Evolutionary conservation across 768 basidiomycete species (phyloP).

Genomic region (Kwoniella europaea): DNA sequence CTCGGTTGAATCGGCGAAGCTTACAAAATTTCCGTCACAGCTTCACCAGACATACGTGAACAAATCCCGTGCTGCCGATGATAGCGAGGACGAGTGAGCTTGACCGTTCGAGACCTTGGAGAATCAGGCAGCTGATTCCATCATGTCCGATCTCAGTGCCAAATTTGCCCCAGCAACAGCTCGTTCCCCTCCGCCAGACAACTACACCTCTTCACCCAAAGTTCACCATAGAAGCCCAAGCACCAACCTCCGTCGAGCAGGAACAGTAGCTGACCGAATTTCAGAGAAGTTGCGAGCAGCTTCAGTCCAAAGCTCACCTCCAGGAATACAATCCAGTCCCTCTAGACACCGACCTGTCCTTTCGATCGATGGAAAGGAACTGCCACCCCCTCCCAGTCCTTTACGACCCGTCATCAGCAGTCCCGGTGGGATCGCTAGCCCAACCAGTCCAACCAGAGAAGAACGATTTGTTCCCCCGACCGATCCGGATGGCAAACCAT

Average conservation of each 20-base stretch:
- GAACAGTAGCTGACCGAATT: slow-evolving; percentile 86
- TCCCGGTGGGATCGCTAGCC: slow-evolving; percentile 60
- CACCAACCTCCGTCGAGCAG: slow-evolving; percentile 54
- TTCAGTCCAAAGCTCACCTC: slow-evolving; percentile 28
- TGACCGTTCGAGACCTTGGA: background rate
- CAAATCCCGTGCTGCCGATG: slow-evolving; percentile 83
- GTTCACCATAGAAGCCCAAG: slow-evolving; percentile 19
- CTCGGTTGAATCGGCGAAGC: no score
- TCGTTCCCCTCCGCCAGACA: slow-evolving; percentile 61
- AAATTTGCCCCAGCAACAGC: slow-evolving; percentile 79
- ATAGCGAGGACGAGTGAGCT: slow-evolving; percentile 90
- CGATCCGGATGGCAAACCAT: slow-evolving; percentile 58
- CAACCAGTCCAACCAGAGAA: slow-evolving; percentile 69
- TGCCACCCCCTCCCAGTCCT: slow-evolving; percentile 49
- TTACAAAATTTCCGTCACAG: slow-evolving; percentile 44
- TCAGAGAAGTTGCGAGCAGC: slow-evolving; percentile 70
- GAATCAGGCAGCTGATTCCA: slow-evolving; percentile 21
- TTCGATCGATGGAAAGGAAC: slow-evolving; percentile 49
- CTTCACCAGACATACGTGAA: slow-evolving; percentile 76
- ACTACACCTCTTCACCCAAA: slow-evolving; percentile 80
- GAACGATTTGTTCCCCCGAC: slow-evolving; percentile 63
- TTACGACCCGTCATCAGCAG: slow-evolving; percentile 21
- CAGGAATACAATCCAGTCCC: slow-evolving; percentile 37
- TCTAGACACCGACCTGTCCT: slow-evolving; percentile 54
- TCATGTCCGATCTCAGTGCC: slow-evolving; percentile 62